Percentiles rank a stretch among this genome's conserved stretches.
Conservation (phyloP, 2,329 filamentous ascomycete species). For the Thelonectria rubi region DNA sequence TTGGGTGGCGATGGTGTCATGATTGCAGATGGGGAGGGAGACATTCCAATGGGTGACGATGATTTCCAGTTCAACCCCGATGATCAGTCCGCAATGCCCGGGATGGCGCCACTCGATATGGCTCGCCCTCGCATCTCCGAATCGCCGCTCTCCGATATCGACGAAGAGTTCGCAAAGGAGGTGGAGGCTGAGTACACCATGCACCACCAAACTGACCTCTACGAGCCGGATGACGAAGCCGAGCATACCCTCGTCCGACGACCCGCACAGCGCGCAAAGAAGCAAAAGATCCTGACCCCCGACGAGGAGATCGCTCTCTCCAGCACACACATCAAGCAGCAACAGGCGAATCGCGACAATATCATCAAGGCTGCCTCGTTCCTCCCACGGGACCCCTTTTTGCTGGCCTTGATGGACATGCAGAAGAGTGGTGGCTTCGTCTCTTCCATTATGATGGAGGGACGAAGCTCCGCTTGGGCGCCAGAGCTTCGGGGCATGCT, state of each 20-base stretch:
- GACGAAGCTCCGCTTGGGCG: constrained; percentile 82
- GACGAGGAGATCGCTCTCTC: constrained; percentile 83
- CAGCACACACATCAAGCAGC: constrained; percentile 80
- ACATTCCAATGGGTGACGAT: constrained; percentile 67
- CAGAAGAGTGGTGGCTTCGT: constrained; percentile 93
- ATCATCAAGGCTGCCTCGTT: constrained; percentile 87
- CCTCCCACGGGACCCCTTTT: constrained; percentile 84
- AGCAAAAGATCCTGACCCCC: constrained; percentile 82
- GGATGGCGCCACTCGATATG: constrained; percentile 57
- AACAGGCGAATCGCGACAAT: constrained; percentile 84
- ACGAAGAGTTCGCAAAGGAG: constrained; percentile 68
- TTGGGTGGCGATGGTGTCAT: constrained; percentile 64
- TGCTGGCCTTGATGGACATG: constrained; percentile 89
- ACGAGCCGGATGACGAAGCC: constrained; percentile 67
- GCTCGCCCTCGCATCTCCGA: constrained; percentile 71
- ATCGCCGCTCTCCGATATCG: constrained; percentile 75
- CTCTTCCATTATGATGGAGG: constrained; percentile 84
- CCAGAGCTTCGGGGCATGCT: constrained; percentile 92
- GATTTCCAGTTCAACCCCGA: constrained; percentile 73
- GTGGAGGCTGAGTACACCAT: constrained; percentile 67
- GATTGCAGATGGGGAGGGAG: constrained; percentile 71
- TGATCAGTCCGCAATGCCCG: constrained; percentile 66
- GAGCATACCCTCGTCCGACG: constrained; percentile 69
- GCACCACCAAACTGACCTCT: constrained; percentile 65
- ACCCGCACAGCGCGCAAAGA: constrained; percentile 75